Conservation (phyloP, 176 grass and related monocot species). For the Phyllostachys edulis region DNA sequence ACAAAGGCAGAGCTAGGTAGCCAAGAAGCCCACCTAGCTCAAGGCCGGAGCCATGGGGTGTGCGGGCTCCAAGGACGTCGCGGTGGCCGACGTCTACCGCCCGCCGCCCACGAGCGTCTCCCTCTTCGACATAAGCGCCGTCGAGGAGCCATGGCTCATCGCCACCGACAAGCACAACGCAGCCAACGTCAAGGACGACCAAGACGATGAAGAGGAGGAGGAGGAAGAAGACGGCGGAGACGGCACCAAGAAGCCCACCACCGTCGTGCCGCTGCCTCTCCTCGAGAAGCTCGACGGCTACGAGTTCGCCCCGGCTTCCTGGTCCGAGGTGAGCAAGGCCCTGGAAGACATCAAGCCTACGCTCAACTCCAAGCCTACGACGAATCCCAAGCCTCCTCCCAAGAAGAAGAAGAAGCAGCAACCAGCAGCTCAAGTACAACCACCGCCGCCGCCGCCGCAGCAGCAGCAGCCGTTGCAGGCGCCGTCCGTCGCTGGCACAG, state of each 20-base stretch:
- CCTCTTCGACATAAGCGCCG: slow-evolving; percentile 75
- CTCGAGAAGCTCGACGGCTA: slow-evolving; percentile 87
- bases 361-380: slow-evolving; percentile 28
- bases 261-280: slow-evolving; percentile 57
- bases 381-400: background rate
- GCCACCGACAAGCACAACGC: slow-evolving; percentile 37
- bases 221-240: slow-evolving; percentile 7
- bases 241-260: slow-evolving; percentile 39
- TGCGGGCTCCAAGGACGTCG: slow-evolving; percentile 56
- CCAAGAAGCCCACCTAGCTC: background rate
- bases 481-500: background rate
- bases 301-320: slow-evolving; percentile 66
- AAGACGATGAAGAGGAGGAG: background rate
- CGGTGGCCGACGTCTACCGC: slow-evolving; percentile 50
- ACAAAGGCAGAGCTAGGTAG: background rate
- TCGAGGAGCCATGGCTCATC: slow-evolving; percentile 92
- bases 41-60: slow-evolving; percentile 56
- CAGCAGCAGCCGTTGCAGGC: background rate
- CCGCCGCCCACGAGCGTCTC: slow-evolving; percentile 79
- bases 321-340: slow-evolving; percentile 94
- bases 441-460: background rate
- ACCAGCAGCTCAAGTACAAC: background rate
- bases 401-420: slow-evolving; percentile 41
- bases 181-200: background rate
- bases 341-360: slow-evolving; percentile 83